Base-by-base conservation (phyloP, 2,329 filamentous ascomycete species). In the Akanthomyces uredinophilus region DNA sequence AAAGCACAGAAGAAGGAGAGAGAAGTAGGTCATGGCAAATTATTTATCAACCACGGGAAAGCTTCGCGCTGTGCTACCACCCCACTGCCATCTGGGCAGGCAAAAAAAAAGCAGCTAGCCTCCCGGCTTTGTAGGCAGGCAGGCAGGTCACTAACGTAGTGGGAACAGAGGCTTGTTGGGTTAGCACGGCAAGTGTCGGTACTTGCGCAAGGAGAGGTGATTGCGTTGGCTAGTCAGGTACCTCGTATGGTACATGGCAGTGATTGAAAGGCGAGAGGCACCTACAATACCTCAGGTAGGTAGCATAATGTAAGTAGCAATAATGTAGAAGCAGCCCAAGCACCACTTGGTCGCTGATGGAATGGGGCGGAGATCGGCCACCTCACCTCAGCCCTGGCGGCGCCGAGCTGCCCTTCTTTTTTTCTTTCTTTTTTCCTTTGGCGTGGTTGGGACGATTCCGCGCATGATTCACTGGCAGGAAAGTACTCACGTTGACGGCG, bases 21-120 rank as follows among this genome's bases (percentile, higher is more conserved):
- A 41, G 24, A 35, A 27, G 29, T 14, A 35, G 49, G 50, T 10
- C 11, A 60, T 29, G 49, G 57, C 49, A 37, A 43, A 60, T 44
- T 52, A 60, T 60, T 60, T 60, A 60, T 44, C 53, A 55, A 55
- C 49, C 22, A 43, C 57, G 41, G 57, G 57, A 27, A 60, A 46
- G 49, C 57, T 60, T 53, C 35, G 44, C n/a, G 35, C 20, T 53
- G 57, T 60, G 49, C 29, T 22, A 60, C 57, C 57, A 37, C 57
- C 57, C 56, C 46, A 37, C 57, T n/a, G 22, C 37, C 22, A 35
- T 41, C 57, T 46, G 57, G 57, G 57, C 57, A 60, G 57, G 57
- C 57, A 60, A 60, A 32, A 32, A 16, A 39, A 32, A 53, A 24
- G 20, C 50, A 37, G 51, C 14, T 43, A 51, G 27, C 49, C 27